Conservation (phyloP, 495 filamentous ascomycete species). For the Mycothermus thermophilus region DNA sequence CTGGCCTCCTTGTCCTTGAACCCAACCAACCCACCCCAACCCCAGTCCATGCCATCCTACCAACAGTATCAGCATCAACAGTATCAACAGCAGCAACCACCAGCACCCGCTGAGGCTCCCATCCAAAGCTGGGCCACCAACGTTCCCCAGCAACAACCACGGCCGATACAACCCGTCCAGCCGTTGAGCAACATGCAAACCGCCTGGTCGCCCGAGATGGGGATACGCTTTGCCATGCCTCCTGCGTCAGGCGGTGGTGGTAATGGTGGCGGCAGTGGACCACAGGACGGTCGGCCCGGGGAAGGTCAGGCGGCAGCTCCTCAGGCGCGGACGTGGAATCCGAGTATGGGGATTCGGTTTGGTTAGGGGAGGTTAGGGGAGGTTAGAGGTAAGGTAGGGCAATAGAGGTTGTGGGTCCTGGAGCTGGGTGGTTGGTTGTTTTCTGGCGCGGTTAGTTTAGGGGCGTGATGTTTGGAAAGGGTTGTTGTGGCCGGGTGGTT, state of each 20-base stretch:
- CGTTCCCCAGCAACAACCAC: constrained; percentile 39
- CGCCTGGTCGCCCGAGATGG: constrained; percentile 67
- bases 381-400: too few relatives aligned
- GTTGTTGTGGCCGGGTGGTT: too few relatives aligned
- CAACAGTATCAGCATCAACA: constrained; percentile 11
- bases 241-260: not conserved
- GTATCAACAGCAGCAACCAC: constrained; percentile 1
- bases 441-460: too few relatives aligned
- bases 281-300: constrained; percentile 1
- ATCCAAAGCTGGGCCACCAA: constrained; percentile 37
- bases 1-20: constrained; percentile 30
- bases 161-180: constrained; percentile 30
- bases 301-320: constrained; percentile 5
- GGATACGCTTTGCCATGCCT: constrained; percentile 50
- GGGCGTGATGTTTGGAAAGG: too few relatives aligned
- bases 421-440: too few relatives aligned
- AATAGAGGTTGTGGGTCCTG: too few relatives aligned
- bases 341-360: constrained; percentile 48
- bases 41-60: constrained; percentile 8
- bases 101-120: constrained; percentile 28
- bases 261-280: not conserved
- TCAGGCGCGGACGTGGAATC: constrained; percentile 41
- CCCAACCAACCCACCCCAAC: constrained; percentile 1
- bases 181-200: constrained; percentile 24
- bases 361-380: constrained; percentile 21